A percentile compares a stretch with the other conserved stretches of the same genome.
phyloP scores from a whole-genome alignment of 306 rosid species.

The Ormosia emarginata region DNA sequence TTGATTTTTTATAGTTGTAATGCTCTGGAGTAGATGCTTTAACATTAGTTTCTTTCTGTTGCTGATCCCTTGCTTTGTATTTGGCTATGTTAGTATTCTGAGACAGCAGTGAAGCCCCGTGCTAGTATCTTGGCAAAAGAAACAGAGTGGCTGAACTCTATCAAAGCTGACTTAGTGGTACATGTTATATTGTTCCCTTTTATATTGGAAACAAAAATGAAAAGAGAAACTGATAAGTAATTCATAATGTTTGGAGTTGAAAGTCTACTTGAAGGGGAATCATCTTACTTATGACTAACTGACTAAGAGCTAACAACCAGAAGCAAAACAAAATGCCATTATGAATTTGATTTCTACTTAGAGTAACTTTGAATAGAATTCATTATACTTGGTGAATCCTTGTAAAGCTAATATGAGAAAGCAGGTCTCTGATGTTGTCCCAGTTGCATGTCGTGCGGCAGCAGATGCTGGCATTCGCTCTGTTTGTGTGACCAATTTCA shows the following conservation, averaged over 20 bases:
- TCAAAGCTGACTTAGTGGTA: constrained; percentile 96
- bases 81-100: constrained; percentile 60
- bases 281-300: background rate
- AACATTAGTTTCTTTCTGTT: background rate
- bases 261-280: background rate
- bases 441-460: constrained; percentile 95
- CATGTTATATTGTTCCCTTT: constrained; percentile 13
- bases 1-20: background rate
- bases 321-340: background rate
- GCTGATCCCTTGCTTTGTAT: background rate
- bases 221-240: background rate
- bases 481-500: constrained; percentile 93
- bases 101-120: constrained; percentile 90
- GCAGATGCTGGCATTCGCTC: constrained; percentile 98
- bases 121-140: constrained; percentile 63
- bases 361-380: background rate
- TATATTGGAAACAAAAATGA: background rate
- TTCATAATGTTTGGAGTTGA: background rate
- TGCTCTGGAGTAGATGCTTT: background rate
- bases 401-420: constrained; percentile 23
- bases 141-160: constrained; percentile 81
- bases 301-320: background rate
- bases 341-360: background rate
- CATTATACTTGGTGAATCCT: background rate
- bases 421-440: constrained; percentile 96